phyloP scores from a whole-genome alignment of 352 stramenopile genomes.

The Aphanomyces astaci region DNA sequence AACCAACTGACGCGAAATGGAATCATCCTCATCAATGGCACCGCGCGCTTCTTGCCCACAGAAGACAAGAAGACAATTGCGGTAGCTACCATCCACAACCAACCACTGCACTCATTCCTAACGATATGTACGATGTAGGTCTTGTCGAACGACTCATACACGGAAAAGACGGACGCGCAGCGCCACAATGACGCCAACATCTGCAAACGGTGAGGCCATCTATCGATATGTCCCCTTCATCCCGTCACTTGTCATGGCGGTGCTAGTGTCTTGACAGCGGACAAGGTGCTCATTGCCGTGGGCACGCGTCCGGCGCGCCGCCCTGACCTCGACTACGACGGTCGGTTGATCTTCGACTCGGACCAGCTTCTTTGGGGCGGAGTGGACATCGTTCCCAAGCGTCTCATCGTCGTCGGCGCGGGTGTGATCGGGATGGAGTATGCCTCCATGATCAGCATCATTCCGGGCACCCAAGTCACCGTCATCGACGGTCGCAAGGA shows the following conservation, averaged over 20 bases:
- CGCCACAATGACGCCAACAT: slow-evolving; percentile 69
- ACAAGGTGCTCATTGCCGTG: slow-evolving; percentile 82
- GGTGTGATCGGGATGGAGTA: slow-evolving; percentile 89
- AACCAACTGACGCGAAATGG: slow-evolving; percentile 75
- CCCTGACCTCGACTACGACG: slow-evolving; percentile 80
- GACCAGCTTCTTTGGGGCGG: slow-evolving; percentile 79
- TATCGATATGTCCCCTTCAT: neutral
- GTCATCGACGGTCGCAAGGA: slow-evolving; percentile 75
- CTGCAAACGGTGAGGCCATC: slow-evolving; percentile 57
- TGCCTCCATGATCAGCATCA: slow-evolving; percentile 84
- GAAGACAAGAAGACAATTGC: slow-evolving; percentile 66
- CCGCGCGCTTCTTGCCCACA: slow-evolving; percentile 62
- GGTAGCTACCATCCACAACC: too few relatives aligned
- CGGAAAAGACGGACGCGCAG: slow-evolving; percentile 62
- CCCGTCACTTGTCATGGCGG: neutral
- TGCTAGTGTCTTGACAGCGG: slow-evolving; percentile 63
- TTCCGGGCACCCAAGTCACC: slow-evolving; percentile 79
- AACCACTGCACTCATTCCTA: neutral
- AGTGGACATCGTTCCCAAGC: slow-evolving; percentile 60
- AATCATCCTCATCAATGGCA: slow-evolving; percentile 73
- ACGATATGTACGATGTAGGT: slow-evolving; percentile 25
- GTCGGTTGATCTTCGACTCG: slow-evolving; percentile 77
- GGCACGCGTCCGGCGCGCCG: slow-evolving; percentile 74
- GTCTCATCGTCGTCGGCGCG: slow-evolving; percentile 72
- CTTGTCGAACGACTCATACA: slow-evolving; percentile 78